Evolutionary conservation across 129 eudicot genomes (phyloP).

Genomic region (Cynara cardunculus): DNA sequence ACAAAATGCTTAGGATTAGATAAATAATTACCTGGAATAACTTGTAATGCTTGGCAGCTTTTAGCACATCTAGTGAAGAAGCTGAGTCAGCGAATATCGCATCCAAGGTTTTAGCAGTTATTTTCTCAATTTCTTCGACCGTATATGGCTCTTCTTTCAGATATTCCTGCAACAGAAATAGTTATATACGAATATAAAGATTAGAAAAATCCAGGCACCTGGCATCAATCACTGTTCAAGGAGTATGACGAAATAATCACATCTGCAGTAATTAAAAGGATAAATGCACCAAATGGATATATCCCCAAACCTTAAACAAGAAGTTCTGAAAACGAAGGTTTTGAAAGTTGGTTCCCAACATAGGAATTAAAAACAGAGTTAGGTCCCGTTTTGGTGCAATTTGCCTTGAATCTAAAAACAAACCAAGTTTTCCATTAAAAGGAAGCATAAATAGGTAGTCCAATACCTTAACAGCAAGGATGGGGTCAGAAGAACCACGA

Average conservation of each 20-base stretch:
- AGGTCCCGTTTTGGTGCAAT: background rate
- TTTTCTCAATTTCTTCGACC: constrained; percentile 63
- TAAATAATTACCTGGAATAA: constrained; percentile 42
- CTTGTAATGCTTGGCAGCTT: constrained; percentile 70
- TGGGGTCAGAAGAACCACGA: constrained; percentile 83
- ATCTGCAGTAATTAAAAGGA: background rate
- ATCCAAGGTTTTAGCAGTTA: constrained; percentile 48
- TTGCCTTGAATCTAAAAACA: background rate
- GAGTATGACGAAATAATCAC: background rate
- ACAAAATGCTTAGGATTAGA: background rate
- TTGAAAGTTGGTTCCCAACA: background rate
- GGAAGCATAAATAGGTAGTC: background rate
- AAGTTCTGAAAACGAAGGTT: background rate
- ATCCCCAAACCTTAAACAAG: background rate
- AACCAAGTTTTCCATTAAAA: background rate
- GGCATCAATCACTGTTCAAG: background rate
- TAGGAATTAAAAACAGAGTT: background rate
- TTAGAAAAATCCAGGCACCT: background rate
- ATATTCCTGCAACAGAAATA: constrained; percentile 32
- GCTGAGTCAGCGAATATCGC: constrained; percentile 55
- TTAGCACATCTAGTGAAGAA: constrained; percentile 69
- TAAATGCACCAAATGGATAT: background rate
- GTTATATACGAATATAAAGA: background rate
- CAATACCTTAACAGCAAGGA: constrained; percentile 80
- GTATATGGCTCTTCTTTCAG: constrained; percentile 74